A percentile compares a stretch with the other conserved stretches of the same genome.
phyloP scores from a whole-genome alignment of 2,329 filamentous ascomycete genomes.

The Microdochium trichocladiopsis region DNA sequence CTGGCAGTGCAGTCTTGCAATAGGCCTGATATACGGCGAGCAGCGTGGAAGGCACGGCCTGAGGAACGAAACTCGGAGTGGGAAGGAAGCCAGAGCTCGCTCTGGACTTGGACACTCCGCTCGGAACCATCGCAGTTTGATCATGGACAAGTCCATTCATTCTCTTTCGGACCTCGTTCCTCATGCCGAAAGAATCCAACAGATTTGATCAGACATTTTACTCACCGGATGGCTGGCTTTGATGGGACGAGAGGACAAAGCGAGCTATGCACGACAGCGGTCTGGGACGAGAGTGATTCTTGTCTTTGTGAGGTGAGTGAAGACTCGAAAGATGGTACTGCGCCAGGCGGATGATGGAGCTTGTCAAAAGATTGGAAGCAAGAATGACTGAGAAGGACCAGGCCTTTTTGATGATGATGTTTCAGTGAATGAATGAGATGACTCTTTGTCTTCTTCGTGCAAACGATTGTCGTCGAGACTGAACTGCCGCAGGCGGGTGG shows the following conservation, averaged over 20 bases:
- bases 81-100: neutral
- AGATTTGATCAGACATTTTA: neutral
- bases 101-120: no score
- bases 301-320: no score
- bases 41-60: no score
- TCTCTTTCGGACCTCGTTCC: neutral
- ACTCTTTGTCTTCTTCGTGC: neutral
- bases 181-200: neutral
- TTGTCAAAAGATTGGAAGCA: neutral
- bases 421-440: neutral
- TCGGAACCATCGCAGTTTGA: neutral
- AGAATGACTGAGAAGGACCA: neutral
- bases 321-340: neutral
- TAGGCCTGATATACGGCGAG: no score
- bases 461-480: constrained; percentile 1
- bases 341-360: neutral
- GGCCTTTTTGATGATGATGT: neutral
- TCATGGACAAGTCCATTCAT: neutral
- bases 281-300: neutral
- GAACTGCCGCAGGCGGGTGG: neutral
- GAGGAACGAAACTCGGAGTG: neutral
- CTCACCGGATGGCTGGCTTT: neutral
- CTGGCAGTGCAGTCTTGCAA: no score
- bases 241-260: neutral
- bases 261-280: neutral